Percentiles rank a stretch among this genome's conserved stretches.
phyloP scores from a whole-genome alignment of 352 stramenopile species.

The Globisporangium nodosum region DNA sequence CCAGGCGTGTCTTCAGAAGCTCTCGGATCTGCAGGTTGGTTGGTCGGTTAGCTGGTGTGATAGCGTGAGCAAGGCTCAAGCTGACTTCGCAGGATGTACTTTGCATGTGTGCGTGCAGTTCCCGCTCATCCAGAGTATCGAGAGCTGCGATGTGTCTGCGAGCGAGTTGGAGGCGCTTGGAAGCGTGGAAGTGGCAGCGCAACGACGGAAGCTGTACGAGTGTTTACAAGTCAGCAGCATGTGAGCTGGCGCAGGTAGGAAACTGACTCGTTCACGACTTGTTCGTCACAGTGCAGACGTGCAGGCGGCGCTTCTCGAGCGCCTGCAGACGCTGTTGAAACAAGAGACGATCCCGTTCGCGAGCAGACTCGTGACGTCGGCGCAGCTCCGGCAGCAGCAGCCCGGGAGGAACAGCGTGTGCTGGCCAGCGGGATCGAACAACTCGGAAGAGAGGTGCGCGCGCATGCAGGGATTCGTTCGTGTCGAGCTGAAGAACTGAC shows the following conservation, averaged over 20 bases:
- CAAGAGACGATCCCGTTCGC: slow-evolving; percentile 5
- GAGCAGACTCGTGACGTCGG: not conserved
- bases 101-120: not conserved
- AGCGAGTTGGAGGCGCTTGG: slow-evolving; percentile 10
- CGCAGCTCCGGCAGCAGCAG: slow-evolving; percentile 2
- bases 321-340: slow-evolving; percentile 7
- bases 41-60: not conserved
- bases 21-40: slow-evolving; percentile 16
- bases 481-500: not conserved
- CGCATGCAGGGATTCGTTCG: not conserved
- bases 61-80: too few species aligned
- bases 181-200: slow-evolving; percentile 8
- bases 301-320: slow-evolving; percentile 10
- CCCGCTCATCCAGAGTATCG: slow-evolving; percentile 9
- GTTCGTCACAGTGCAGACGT: slow-evolving; percentile 3
- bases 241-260: not conserved
- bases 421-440: slow-evolving; percentile 18
- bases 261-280: not conserved
- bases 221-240: not conserved
- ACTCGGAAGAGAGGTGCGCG: slow-evolving; percentile 4
- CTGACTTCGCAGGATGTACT: not conserved
- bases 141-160: not conserved
- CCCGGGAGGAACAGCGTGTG: slow-evolving; percentile 12
- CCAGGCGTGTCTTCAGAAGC: slow-evolving; percentile 10
- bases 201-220: not conserved